Base-by-base conservation (phyloP, 805 yeast genomes). In the Danielia reshetovae region DNA sequence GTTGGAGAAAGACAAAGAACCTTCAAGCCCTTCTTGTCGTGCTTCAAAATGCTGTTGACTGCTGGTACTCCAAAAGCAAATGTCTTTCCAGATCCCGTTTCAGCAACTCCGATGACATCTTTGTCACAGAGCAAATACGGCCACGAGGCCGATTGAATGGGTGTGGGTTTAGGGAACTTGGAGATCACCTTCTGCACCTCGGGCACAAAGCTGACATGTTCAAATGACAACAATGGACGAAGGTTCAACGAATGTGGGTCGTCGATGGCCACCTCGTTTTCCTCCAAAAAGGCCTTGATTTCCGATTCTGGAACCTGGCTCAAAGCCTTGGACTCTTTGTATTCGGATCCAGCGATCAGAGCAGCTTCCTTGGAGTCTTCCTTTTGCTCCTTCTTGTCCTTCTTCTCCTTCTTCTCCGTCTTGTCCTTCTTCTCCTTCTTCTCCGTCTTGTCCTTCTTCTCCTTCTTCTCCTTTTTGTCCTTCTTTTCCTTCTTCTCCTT, bases 21-120 rank as follows among this genome's bases (percentile, higher is more conserved):
- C 51, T 78, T 77, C 36, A 85, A 71, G 13, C 82, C 82, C 24
- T 60, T 62, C 24, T 60, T 57, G 30, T 63, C 59, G 54, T 58
- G 58, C 30, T 66, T 54, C 26, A 79, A 51, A 38, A 90, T 65
- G 43, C 79, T 79, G 53, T 86, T 72, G 34, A 90, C 74, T n/a
- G 97, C 96, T 30, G 99, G 98, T 21, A 93, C 93, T 57, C 96
- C 96, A 58, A 90, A 93, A 0, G 96, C 97, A 63, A 90, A 82
- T 0, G 98, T 90, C 62, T 90, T 90, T 54, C 98, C 98, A 1
- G 96, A 86, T 24, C 98, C 98, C 3, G 98, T 90, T 65, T 90
- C 97, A 10, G 98, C 98, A 45, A 90, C 96, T 59, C 97, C 98
- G 46, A 90, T 77, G 17, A 89, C 95, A 57, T 90, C 98, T 39